Evolutionary conservation across 768 basidiomycete genomes (phyloP).

Genomic region (Pleurotus sapidus): DNA sequence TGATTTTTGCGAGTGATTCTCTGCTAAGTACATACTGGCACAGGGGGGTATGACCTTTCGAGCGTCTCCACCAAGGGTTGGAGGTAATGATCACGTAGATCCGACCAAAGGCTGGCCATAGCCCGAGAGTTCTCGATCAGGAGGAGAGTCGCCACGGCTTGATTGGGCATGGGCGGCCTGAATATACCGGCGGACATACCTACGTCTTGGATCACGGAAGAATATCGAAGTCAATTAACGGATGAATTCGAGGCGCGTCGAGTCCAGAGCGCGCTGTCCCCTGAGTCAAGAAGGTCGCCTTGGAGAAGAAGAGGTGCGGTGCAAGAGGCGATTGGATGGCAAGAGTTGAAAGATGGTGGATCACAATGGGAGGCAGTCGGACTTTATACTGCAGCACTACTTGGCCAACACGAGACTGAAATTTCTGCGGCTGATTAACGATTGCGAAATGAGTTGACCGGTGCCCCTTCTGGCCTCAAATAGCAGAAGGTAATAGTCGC

Average conservation of each 20-base stretch:
- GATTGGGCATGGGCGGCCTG: constrained; percentile 21
- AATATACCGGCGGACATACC: constrained; percentile 14
- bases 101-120: constrained; percentile 43
- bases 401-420: constrained; percentile 8
- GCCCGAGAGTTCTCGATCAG: constrained; percentile 55
- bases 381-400: constrained; percentile 5
- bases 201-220: not conserved
- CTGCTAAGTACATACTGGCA: constrained; percentile 33
- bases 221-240: constrained; percentile 15
- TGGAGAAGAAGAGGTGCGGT: constrained; percentile 2
- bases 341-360: constrained; percentile 6
- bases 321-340: constrained; percentile 4
- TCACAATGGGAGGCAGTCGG: constrained; percentile 8
- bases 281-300: constrained; percentile 1
- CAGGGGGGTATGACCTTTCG: constrained; percentile 31
- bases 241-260: constrained; percentile 12
- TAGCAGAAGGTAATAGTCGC: too few species aligned
- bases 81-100: constrained; percentile 47
- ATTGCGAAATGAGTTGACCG: constrained; percentile 7
- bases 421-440: constrained; percentile 8
- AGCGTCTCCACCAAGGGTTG: constrained; percentile 39
- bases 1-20: not conserved
- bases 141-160: constrained; percentile 35
- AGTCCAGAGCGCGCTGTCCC: not conserved
- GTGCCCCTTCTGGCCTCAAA: not conserved